phyloP scores from a whole-genome alignment of 1,139 yeast species.

The Hanseniaspora uvarum region DNA sequence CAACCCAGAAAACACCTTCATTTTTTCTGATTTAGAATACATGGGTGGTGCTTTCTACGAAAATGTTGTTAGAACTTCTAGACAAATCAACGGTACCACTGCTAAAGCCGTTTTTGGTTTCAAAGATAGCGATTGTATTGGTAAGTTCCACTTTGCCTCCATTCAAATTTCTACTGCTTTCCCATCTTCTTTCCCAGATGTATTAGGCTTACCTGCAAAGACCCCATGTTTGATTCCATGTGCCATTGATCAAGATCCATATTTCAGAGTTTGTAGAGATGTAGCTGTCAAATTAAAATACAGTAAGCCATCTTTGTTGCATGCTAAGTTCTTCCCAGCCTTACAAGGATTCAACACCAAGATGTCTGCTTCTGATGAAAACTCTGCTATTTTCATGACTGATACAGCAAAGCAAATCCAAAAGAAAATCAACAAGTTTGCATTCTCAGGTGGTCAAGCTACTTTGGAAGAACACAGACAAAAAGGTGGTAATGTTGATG shows the following conservation, averaged over 20 bases:
- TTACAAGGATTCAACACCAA: conserved; percentile 93
- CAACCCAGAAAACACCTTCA: conserved; percentile 86
- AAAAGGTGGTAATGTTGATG: conserved; percentile 87
- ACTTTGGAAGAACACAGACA: conserved; percentile 82
- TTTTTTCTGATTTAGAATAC: conserved; percentile 82
- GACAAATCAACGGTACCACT: conserved; percentile 91
- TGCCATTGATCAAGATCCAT: conserved; percentile 98
- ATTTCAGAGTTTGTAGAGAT: conserved; percentile 94
- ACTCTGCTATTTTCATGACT: conserved; percentile 82
- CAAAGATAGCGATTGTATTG: conserved; percentile 88
- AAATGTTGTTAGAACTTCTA: conserved; percentile 83
- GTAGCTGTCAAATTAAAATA: conserved; percentile 89
- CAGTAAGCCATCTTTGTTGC: conserved; percentile 83
- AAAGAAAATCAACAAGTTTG: conserved; percentile 91
- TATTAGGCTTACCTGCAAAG: conserved; percentile 69
- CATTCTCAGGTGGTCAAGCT: conserved; percentile 89
- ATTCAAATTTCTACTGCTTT: conserved; percentile 93
- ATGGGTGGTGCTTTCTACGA: conserved; percentile 93
- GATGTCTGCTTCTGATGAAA: conserved; percentile 89
- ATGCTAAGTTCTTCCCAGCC: conserved; percentile 96
- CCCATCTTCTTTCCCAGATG: conserved; percentile 91
- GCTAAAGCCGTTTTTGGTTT: conserved; percentile 98
- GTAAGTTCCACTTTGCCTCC: conserved; percentile 89
- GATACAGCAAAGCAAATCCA: conserved; percentile 87
- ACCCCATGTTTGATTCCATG: conserved; percentile 97